These are phyloP conservation scores for Rubroboletus satanas DNA, from an alignment of 768 basidiomycete genomes.

Conservation along the genomic window DNA sequence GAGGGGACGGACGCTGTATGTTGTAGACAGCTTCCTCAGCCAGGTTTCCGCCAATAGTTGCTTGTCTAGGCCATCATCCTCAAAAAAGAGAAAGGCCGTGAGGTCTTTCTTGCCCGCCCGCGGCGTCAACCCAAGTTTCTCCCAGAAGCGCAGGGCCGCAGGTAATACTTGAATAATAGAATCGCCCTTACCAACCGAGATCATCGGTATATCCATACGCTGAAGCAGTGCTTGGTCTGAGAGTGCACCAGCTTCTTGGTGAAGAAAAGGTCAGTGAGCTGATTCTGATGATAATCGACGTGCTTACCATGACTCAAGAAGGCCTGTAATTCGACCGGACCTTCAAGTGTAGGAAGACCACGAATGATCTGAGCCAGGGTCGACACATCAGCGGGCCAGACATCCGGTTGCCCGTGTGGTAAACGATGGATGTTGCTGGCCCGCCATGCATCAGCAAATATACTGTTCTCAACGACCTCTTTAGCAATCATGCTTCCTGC, in stretches of 20 bases:
- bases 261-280: background rate
- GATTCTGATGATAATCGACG: background rate
- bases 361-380: conserved; percentile 38
- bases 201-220: conserved; percentile 49
- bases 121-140: conserved; percentile 74
- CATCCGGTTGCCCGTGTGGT: conserved; percentile 26
- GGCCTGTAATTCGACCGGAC: conserved; percentile 40
- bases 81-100: conserved; percentile 63
- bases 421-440: conserved; percentile 31
- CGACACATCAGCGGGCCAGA: conserved; percentile 60
- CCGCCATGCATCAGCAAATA: conserved; percentile 68
- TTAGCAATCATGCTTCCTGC: conserved; percentile 58
- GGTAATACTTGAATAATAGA: conserved; percentile 67
- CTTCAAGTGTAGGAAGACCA: conserved; percentile 35
- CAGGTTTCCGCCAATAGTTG: conserved; percentile 51
- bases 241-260: background rate
- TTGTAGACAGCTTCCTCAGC: conserved; percentile 49
- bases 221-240: conserved; percentile 20
- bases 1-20: conserved; percentile 53
- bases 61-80: conserved; percentile 51
- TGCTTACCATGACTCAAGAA: conserved; percentile 42
- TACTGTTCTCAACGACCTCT: conserved; percentile 70
- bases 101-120: conserved; percentile 69
- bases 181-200: conserved; percentile 66
- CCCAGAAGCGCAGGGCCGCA: conserved; percentile 78